These are phyloP conservation scores for Arthrobotrys entomopaga DNA, from an alignment of 2,329 filamentous ascomycete genomes.

Conservation along the genomic window DNA sequence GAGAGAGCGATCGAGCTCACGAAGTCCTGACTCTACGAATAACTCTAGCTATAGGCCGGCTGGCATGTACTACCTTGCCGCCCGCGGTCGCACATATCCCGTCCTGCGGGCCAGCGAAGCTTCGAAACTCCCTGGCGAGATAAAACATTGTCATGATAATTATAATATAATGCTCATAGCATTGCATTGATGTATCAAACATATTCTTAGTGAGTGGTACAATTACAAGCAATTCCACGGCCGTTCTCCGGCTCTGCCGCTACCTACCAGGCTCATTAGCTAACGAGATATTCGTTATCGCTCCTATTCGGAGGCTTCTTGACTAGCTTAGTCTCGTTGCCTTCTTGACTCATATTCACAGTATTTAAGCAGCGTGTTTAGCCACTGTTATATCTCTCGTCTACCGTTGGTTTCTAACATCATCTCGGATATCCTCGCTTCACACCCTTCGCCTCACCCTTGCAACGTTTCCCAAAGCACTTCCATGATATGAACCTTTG, in stretches of 20 bases:
- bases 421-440: conserved; percentile 23
- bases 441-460: background rate
- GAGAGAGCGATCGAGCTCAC: background rate
- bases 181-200: no score
- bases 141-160: no score
- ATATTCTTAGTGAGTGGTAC: no score
- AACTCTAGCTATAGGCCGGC: background rate
- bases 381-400: background rate
- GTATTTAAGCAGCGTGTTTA: background rate
- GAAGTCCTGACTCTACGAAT: background rate
- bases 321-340: no score
- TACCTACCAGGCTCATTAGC: background rate
- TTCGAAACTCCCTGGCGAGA: background rate
- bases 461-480: background rate
- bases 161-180: no score
- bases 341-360: conserved; percentile 24
- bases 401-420: background rate
- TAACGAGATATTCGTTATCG: background rate
- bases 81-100: no score
- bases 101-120: background rate
- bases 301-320: conserved; percentile 10
- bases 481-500: background rate
- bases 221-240: background rate
- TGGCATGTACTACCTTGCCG: background rate
- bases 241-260: background rate